Evolutionary conservation across 1,139 yeast genomes (phyloP), one percentile per base, ranked within the genome.

Genomic region (Kluyveromyces sp.): DNA sequence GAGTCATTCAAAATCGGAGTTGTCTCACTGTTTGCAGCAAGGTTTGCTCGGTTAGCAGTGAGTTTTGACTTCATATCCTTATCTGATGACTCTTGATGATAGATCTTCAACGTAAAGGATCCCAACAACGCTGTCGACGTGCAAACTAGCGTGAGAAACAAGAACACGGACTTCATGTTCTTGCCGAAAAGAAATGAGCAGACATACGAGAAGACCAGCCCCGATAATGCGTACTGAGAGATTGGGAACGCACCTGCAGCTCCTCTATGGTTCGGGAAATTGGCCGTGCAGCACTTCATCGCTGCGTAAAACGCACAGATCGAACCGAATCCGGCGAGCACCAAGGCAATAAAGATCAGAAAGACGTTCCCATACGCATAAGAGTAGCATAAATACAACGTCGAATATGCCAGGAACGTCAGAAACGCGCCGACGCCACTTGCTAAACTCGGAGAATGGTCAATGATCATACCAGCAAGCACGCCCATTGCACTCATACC

Each of bases 401-500:
- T 54, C n/a, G 57, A 52, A 48, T 71, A 74, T 0, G 76, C 75
- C 0, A 55, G 35, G 33, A 68, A 65, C 16, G 71, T 67, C n/a
- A 66, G 51, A 1, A 73, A 3, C 0, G 85, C 73, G 0, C 89
- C 89, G 9, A 76, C 40, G 3, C 74, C 57, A 18, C 77, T 71
- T 4, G 85, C 72, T 6, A 58, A 39, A 39, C 66, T 73, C 0
- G 86, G 80, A 0, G 86, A 86, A 40, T 65, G 66, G 56, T 83
- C 92, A 35, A 81, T 80, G 25, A 81, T 55, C 28, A 80, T 57
- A 0, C 94, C 92, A 1, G 83, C 87, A 0, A 83, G 74, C 20
- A 81, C 66, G 0, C 89, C 92, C 15, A 87, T 81, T 3, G 79
- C 54, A 0, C 85, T 78, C 1, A 82, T 69, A 1, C 92, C 92